Base-by-base conservation (phyloP, 768 basidiomycete species). In the Mycena polygramma region DNA sequence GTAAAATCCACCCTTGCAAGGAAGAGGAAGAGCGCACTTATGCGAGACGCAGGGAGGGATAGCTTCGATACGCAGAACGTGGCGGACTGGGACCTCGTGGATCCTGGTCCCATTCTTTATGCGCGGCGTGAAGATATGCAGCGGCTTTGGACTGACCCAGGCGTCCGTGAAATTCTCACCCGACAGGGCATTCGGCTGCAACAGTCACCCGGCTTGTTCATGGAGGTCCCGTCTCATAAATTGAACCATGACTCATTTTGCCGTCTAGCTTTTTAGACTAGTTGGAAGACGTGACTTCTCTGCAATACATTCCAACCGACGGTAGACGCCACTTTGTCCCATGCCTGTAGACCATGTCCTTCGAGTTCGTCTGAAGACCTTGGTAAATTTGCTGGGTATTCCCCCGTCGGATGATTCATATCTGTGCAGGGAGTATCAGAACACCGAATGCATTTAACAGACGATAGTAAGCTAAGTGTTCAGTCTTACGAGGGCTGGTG, bases 181-280 rank as follows among this genome's bases (percentile, higher is more conserved):
- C 78, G 79, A n/a, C 85, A 87, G 62, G 86, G 83, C 57, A 81
- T 92, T 73, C 81, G 88, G 46, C 78, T 92, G 30, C 88, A 93
- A 76, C 91, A 93, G 70, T 86, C 88, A 82, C 86, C 89, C 49
- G 92, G 92, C 63, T 94, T 93, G 93, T 94, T 74, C 73, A 92
- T 1, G 7, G 7, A 4, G 43, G 11, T 45, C 15, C 4, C 15
- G 15, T 45, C 11, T 17, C 11, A 13, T 45, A 15, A 17, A 45
- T 17, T 45, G 26, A n/a, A 19, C 60, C 51, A 59, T 39, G 26
- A 15, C 39, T n/a, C n/a, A n/a, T n/a, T n/a, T 13, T 39, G 7
- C 7, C 13, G 39, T 37, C 5, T 77, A 94, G 93, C 80, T 94
- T 91, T 79, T 79, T 93, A 48, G 89, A 94, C 75, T 87, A 84